Evolutionary conservation across 306 rosid species (phyloP), one percentile per base, ranked within the genome.

Genomic region (Prosopis cineraria): DNA sequence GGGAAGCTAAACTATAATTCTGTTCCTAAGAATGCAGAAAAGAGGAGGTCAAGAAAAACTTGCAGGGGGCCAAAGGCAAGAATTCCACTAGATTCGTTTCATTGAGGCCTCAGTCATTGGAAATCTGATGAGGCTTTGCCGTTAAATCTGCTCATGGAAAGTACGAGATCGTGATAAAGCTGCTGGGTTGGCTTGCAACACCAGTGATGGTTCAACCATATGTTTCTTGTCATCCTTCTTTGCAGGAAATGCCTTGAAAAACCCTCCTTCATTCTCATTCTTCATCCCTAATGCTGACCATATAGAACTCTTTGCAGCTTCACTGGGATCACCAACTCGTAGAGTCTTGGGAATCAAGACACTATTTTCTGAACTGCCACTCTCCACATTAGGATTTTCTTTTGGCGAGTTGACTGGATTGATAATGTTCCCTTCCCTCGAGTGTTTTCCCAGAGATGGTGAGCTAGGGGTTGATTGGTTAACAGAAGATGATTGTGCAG

Each of bases 181-280:
- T 9, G 97, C 98, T 5, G 98, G 98, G 84, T 95, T 95, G 62
- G 95, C 96, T 48, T 87, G 91, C 89, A 95, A 73, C 82, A 83
- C 78, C 0, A 83, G 81, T 0, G 90, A 95, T 12, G 88, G 83
- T 77, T 88, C 90, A 14, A 70, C 75, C 19, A 10, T 56, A 14
- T 65, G 84, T 74, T 70, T 83, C 58, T 73, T 89, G 65, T 80
- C 83, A 3, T 80, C 79, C 33, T 84, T 89, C 75, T 85, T 91
- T 5, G 93, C 77, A 55, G 86, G 88, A 81, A 92, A 88, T n/a
- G 88, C 74, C 58, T 80, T 80, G 80, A 89, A 88, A 24, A 89
- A 84, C 45, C 87, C 84, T 76, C 93, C 84, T 56, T 88, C 91
- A 10, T 79, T 88, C 25, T 91, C 91, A 60, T 87, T 83, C 82